Evolutionary conservation across 2,329 filamentous ascomycete genomes (phyloP).

Genomic region (Blastomyces gilchristii): DNA sequence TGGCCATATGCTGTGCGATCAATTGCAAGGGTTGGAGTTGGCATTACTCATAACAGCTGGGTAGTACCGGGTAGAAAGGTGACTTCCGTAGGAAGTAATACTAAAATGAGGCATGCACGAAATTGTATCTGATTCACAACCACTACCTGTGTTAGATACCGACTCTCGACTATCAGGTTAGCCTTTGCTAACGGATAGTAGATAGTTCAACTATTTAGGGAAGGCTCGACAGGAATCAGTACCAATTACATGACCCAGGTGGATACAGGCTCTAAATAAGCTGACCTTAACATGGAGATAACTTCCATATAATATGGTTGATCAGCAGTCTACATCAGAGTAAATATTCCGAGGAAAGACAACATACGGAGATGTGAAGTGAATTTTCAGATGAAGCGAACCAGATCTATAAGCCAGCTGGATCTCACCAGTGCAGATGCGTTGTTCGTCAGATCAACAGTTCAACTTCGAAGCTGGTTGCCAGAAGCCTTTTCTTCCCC

Average conservation of each 20-base stretch:
- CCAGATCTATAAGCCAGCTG: not conserved
- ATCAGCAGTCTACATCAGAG: not conserved
- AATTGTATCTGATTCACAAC: not conserved
- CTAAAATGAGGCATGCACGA: not conserved
- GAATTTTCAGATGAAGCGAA: not conserved
- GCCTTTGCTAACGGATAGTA: not conserved
- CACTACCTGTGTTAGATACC: no score
- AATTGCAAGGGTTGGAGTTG: not conserved
- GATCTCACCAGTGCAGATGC: not conserved
- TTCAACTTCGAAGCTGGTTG: not conserved
- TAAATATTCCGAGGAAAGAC: not conserved
- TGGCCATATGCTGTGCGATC: not conserved
- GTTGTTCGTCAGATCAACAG: not conserved
- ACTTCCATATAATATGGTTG: not conserved
- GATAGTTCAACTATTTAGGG: not conserved
- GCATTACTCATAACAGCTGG: not conserved
- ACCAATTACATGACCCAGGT: not conserved
- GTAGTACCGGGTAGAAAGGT: not conserved
- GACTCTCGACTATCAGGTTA: not conserved
- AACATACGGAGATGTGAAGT: no score
- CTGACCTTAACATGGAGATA: not conserved
- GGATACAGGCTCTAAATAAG: not conserved
- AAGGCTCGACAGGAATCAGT: not conserved
- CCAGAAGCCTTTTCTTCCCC: not conserved
- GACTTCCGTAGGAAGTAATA: not conserved